phyloP scores from a whole-genome alignment of 441 rosid species.

The Euphorbia schlechtendalii region DNA sequence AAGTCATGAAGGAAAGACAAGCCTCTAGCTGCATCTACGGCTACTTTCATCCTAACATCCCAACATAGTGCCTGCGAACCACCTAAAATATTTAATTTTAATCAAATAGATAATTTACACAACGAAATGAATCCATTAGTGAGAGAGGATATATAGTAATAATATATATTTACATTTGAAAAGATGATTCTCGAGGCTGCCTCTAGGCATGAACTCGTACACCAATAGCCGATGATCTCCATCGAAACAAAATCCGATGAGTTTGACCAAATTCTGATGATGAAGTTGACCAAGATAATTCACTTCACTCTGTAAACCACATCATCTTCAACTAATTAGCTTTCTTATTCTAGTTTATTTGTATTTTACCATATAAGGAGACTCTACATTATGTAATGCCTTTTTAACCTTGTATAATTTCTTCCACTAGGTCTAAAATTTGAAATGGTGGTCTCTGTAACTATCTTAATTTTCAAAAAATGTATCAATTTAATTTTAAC shows the following conservation, averaged over 20 bases:
- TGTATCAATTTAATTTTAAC: too few relatives aligned
- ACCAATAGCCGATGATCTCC: not conserved
- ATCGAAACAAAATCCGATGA: not conserved
- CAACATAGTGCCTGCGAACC: not conserved
- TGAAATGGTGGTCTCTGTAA: too few relatives aligned
- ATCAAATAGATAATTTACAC: too few relatives aligned
- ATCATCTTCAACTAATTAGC: not conserved
- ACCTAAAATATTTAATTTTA: not conserved
- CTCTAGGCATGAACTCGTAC: not conserved
- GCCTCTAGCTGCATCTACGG: not conserved
- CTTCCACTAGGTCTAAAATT: too few relatives aligned
- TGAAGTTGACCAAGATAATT: not conserved
- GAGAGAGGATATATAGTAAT: too few relatives aligned
- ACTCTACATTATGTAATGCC: too few relatives aligned
- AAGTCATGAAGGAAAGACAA: not conserved
- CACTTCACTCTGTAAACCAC: not conserved
- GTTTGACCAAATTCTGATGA: not conserved
- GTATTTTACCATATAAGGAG: too few relatives aligned
- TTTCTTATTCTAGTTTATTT: not conserved
- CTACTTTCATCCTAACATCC: not conserved
- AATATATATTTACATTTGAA: not conserved
- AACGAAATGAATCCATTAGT: too few relatives aligned
- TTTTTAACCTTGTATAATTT: too few relatives aligned
- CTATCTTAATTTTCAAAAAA: too few relatives aligned
- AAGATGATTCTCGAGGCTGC: not conserved